phyloP scores from a whole-genome alignment of 1,284 basidiomycete genomes.

The Rhizoctonia solani region DNA sequence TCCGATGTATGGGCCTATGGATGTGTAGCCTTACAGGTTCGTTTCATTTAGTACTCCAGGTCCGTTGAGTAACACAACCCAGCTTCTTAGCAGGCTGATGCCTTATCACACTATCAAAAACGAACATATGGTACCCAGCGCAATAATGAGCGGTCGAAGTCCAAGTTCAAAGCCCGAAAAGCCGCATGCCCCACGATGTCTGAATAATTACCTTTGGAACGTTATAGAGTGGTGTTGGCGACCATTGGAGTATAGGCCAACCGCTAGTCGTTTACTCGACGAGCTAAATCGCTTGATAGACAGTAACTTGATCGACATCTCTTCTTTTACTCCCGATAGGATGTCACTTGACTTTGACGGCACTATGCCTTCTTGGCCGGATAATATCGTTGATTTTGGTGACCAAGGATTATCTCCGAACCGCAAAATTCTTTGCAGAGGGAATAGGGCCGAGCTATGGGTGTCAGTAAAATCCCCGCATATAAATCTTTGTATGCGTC shows the following conservation, averaged over 20 bases:
- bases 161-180: slow-evolving; percentile 10
- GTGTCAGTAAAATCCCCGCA: not conserved
- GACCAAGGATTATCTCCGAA: not conserved
- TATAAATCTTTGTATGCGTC: not conserved
- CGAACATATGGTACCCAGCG: not conserved
- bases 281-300: not conserved
- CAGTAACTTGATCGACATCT: not conserved
- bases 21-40: slow-evolving; percentile 14
- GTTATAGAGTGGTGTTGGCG: not conserved
- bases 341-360: not conserved
- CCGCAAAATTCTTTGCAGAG: not conserved
- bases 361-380: not conserved
- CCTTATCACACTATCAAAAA: slow-evolving; percentile 20
- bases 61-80: too few relatives aligned
- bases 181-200: slow-evolving; percentile 11
- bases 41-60: not conserved
- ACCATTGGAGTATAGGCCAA: not conserved
- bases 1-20: slow-evolving; percentile 27
- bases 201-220: slow-evolving; percentile 14
- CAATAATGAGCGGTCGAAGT: not conserved
- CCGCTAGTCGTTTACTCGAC: not conserved
- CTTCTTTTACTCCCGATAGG: not conserved
- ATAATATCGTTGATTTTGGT: not conserved
- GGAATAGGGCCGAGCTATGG: not conserved
- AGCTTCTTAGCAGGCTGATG: not conserved